phyloP scores from a whole-genome alignment of 2,329 filamentous ascomycete genomes.

The Aspergillus hiratsukae region DNA sequence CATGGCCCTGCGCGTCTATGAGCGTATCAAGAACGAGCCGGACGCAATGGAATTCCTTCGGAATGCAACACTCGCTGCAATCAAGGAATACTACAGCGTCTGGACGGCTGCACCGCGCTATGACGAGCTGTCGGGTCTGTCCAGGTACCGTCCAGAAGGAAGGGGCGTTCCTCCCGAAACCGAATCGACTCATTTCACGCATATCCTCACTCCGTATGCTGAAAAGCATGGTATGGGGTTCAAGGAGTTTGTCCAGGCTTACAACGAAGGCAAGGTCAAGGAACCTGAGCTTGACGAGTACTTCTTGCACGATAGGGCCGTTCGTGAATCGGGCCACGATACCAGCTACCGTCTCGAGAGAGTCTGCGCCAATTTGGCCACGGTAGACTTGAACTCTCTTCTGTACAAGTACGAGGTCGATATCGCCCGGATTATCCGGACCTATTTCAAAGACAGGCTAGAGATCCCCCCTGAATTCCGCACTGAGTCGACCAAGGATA shows the following conservation, averaged over 20 bases:
- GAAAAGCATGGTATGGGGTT: conserved; percentile 80
- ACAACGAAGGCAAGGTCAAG: conserved; percentile 70
- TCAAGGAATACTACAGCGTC: conserved; percentile 92
- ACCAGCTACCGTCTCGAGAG: conserved; percentile 91
- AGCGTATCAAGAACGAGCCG: conserved; percentile 83
- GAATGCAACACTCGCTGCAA: conserved; percentile 77
- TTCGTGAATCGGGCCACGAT: conserved; percentile 94
- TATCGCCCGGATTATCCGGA: conserved; percentile 80
- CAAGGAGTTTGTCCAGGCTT: conserved; percentile 78
- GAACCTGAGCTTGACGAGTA: conserved; percentile 93
- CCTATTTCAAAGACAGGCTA: conserved; percentile 76
- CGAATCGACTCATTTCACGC: conserved; percentile 79
- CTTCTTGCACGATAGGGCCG: conserved; percentile 91
- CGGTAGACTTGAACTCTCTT: conserved; percentile 89
- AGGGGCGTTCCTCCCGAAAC: conserved; percentile 87
- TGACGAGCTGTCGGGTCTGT: conserved; percentile 73
- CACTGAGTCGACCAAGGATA: conserved; percentile 58
- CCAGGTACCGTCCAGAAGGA: conserved; percentile 78
- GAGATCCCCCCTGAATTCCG: conserved; percentile 80
- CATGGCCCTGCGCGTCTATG: conserved; percentile 91
- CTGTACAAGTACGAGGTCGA: conserved; percentile 97
- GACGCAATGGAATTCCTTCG: conserved; percentile 77
- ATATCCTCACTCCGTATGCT: conserved; percentile 75
- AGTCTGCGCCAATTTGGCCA: conserved; percentile 81
- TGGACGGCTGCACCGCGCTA: conserved; percentile 77